Base-by-base conservation (phyloP, 768 basidiomycete species). In the Kwoniella botswanensis region DNA sequence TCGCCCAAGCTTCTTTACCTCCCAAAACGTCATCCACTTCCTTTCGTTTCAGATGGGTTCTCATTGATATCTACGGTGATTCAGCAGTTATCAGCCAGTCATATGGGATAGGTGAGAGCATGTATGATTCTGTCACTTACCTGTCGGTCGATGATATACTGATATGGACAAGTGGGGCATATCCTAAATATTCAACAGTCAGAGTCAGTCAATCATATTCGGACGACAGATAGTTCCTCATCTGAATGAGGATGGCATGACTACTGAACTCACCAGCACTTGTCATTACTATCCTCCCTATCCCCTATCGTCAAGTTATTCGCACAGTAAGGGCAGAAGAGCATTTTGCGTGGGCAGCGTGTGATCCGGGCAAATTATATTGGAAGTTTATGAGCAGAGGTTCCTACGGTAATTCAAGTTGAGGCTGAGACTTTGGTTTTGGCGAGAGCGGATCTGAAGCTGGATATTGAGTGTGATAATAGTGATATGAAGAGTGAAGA, bases 1-100 rank as follows among this genome's bases (percentile, higher is more conserved):
- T 92, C 67, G 90, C 91, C 93, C 95, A 97, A 84, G 90, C 90
- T 70, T 93, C 93, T 46, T 93, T 93, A 3, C 93, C 94, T 62
- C 96, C 97, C 29, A 98, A 86, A 6, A 99, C 95, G 78, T 98
- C 97, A 81, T 99, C 97, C 13, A 94, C 91, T 75, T 90, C 88
- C 79, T 98, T 98, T n/a, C 92, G 88, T 74, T 90, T 90, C 62
- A 97, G 86, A 67, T 89, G 88, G 35, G 91, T 94, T 56, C 95
- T 87, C 63, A 93, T 92, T 7, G 94, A 97, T 89, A 97, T 94
- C 93, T 97, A 75, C n/a, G 70, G 42, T 1, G 1, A 15, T 42
- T 26, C 10, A 63, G 22, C 61, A 24, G 1, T 21, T 17, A 55
- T 24, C 54, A 24, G 17, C 22, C 22, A 50, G 35, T 7, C 3